These are phyloP conservation scores for Castanopsis chinensis DNA, from an alignment of 306 rosid species.

Conservation along the genomic window DNA sequence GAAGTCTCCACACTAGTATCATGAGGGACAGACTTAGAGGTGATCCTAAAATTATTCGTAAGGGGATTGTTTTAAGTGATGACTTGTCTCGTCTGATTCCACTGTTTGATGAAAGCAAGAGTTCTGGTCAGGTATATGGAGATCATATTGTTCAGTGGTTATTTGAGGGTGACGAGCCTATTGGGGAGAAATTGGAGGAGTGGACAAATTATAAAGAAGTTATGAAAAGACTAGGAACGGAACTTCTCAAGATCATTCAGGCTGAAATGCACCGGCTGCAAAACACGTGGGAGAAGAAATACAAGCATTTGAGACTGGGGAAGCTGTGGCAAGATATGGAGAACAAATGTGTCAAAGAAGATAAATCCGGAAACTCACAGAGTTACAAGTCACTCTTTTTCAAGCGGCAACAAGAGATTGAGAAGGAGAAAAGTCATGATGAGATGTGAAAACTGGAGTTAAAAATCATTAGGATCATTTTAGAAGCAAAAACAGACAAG, in stretches of 20 bases:
- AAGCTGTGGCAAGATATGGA: not conserved
- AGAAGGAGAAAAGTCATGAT: not conserved
- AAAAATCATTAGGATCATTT: not conserved
- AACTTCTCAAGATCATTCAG: not conserved
- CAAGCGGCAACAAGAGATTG: not conserved
- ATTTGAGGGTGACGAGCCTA: not conserved
- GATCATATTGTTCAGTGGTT: not conserved
- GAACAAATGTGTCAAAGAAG: not conserved
- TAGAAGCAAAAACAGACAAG: not conserved
- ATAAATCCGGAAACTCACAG: not conserved
- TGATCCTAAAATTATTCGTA: too few relatives aligned
- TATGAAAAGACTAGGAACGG: not conserved
- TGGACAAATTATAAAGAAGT: not conserved
- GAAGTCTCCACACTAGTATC: too few relatives aligned
- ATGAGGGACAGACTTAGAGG: too few relatives aligned
- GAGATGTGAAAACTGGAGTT: not conserved
- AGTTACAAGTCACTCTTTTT: not conserved
- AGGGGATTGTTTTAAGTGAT: too few relatives aligned
- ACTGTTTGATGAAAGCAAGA: too few relatives aligned
- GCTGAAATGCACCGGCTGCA: not conserved
- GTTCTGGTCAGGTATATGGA: too few relatives aligned
- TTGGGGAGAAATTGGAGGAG: not conserved
- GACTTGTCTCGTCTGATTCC: too few relatives aligned
- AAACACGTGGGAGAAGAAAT: not conserved
- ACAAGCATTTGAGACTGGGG: not conserved